Conservation (phyloP, 2,329 filamentous ascomycete species). For the Botryotinia narcissicola region DNA sequence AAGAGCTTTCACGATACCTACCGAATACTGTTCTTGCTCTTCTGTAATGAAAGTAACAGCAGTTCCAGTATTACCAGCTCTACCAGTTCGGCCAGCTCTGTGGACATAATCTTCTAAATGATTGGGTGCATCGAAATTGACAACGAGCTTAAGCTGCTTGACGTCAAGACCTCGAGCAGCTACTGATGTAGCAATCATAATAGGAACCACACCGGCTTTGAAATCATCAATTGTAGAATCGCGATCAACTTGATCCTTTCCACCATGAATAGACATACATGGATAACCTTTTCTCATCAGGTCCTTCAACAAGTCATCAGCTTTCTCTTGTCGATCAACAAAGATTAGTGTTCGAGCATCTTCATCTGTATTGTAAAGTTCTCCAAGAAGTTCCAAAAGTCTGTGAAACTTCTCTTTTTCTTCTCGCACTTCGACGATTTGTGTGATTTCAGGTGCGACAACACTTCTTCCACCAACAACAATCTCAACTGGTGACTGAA, state of each 20-base stretch:
- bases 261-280: slow-evolving; percentile 90
- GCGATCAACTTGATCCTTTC: slow-evolving; percentile 89
- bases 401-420: slow-evolving; percentile 82
- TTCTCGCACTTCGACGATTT: slow-evolving; percentile 83
- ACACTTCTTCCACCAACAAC: slow-evolving; percentile 84
- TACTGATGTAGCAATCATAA: slow-evolving; percentile 92
- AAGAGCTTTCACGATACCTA: slow-evolving; percentile 81
- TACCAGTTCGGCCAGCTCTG: slow-evolving; percentile 86
- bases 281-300: slow-evolving; percentile 82
- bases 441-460: slow-evolving; percentile 88
- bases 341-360: slow-evolving; percentile 89
- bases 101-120: slow-evolving; percentile 97
- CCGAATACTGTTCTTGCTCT: slow-evolving; percentile 86
- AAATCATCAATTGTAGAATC: slow-evolving; percentile 92
- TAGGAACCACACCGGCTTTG: slow-evolving; percentile 84
- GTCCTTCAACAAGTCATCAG: slow-evolving; percentile 75
- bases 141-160: slow-evolving; percentile 90
- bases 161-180: slow-evolving; percentile 94
- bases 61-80: slow-evolving; percentile 90
- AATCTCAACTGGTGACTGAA: slow-evolving; percentile 85
- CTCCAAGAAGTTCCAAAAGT: slow-evolving; percentile 80
- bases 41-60: slow-evolving; percentile 92
- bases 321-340: slow-evolving; percentile 87
- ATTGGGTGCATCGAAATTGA: slow-evolving; percentile 93
- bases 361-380: slow-evolving; percentile 82